Evolutionary conservation across 352 stramenopile genomes (phyloP).

Genomic region (Phytophthora aleatoria): DNA sequence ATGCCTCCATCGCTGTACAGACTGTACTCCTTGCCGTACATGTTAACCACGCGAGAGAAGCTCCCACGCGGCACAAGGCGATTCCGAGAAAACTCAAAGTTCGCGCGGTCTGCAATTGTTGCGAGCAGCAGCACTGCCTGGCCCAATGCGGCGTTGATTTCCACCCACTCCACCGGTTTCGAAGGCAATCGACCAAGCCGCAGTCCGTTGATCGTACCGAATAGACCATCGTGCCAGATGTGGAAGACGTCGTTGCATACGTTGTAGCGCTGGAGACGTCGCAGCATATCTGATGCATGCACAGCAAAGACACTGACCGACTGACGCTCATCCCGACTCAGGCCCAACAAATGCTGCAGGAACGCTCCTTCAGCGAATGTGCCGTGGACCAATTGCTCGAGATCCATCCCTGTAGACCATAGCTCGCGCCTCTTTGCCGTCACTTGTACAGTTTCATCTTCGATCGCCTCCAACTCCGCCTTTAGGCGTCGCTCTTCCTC

Average conservation of each 20-base stretch:
- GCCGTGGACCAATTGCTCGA: constrained; percentile 72
- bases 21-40: constrained; percentile 85
- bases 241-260: constrained; percentile 92
- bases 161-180: constrained; percentile 87
- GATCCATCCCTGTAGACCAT: constrained; percentile 73
- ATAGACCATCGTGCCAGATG: constrained; percentile 91
- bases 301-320: constrained; percentile 78
- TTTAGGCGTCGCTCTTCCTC: constrained; percentile 64
- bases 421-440: constrained; percentile 64
- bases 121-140: constrained; percentile 84
- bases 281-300: constrained; percentile 82
- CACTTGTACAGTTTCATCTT: constrained; percentile 62
- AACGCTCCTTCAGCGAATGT: constrained; percentile 80
- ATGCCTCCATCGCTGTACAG: constrained; percentile 84
- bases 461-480: constrained; percentile 57
- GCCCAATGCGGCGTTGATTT: constrained; percentile 90
- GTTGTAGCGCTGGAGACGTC: constrained; percentile 83
- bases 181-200: constrained; percentile 81
- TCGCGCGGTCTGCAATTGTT: constrained; percentile 81
- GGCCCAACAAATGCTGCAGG: constrained; percentile 71
- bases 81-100: constrained; percentile 87
- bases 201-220: constrained; percentile 90
- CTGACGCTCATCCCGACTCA: constrained; percentile 78
- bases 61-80: constrained; percentile 83
- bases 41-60: constrained; percentile 85